Conservation (phyloP, 345 rosid genomes). For the Garcia nutans region DNA sequence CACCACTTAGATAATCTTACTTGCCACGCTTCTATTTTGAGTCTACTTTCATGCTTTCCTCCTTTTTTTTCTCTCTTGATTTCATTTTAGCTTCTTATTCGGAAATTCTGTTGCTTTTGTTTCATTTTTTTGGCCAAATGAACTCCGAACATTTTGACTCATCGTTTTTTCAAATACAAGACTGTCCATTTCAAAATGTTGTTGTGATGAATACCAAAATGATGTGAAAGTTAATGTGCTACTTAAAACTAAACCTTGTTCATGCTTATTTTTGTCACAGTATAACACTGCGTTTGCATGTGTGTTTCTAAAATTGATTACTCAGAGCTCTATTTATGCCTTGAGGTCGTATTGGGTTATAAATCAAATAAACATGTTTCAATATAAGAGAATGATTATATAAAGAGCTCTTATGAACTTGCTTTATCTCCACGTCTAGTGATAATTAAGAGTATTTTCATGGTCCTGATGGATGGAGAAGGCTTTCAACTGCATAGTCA, state of each 20-base stretch:
- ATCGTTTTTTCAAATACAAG: neutral
- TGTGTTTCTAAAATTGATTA: neutral
- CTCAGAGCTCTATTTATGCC: too few species aligned
- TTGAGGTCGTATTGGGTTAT: neutral
- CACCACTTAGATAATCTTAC: slow-evolving; percentile 1
- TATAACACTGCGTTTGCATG: neutral
- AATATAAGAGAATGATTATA: neutral
- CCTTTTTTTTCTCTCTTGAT: neutral
- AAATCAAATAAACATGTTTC: neutral
- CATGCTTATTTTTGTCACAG: neutral
- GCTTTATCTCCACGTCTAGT: neutral
- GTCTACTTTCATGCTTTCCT: neutral
- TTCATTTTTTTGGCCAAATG: neutral
- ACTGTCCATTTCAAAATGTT: neutral
- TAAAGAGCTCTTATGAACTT: neutral
- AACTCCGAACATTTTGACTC: neutral
- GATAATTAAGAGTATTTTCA: neutral
- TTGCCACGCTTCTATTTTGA: neutral
- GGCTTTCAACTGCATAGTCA: neutral
- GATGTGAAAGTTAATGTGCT: neutral
- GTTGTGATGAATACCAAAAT: slow-evolving; percentile 13
- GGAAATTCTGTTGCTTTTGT: neutral
- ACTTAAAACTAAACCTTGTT: neutral
- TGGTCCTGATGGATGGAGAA: neutral
- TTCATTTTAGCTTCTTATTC: neutral